A percentile compares a stretch with the other conserved stretches of the same genome.
phyloP scores from a whole-genome alignment of 371 early-diverging fungal species.

The Dichotomocladium elegans region DNA sequence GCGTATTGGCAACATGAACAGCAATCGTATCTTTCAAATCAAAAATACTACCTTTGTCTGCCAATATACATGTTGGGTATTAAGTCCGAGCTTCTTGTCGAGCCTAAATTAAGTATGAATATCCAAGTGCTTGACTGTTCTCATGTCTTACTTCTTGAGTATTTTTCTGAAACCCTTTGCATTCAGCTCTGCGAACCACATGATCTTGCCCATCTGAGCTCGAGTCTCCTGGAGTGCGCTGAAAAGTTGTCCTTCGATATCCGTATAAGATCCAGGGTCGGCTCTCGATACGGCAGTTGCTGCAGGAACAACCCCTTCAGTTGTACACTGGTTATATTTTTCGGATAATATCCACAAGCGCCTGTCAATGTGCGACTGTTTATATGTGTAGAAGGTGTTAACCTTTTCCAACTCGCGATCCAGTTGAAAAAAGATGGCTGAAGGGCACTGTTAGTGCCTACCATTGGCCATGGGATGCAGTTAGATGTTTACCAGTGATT shows the following conservation, averaged over 20 bases:
- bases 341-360: constrained; percentile 58
- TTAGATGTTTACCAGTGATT: constrained; percentile 30
- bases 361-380: constrained; percentile 55
- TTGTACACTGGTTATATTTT: constrained; percentile 38
- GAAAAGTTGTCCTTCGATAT: constrained; percentile 48
- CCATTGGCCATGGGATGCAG: neutral
- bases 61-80: constrained; percentile 48
- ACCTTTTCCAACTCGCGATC: constrained; percentile 69
- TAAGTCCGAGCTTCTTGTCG: constrained; percentile 54
- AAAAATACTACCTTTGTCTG: constrained; percentile 39
- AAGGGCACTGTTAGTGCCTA: neutral
- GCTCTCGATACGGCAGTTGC: neutral
- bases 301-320: constrained; percentile 9
- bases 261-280: constrained; percentile 3
- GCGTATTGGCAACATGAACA: too few relatives aligned
- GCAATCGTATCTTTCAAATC: neutral
- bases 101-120: constrained; percentile 30
- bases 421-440: constrained; percentile 59
- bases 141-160: constrained; percentile 61
- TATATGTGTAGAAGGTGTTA: constrained; percentile 58
- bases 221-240: constrained; percentile 58
- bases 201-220: constrained; percentile 51
- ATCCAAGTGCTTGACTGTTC: neutral
- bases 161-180: constrained; percentile 64
- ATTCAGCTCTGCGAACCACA: constrained; percentile 66